phyloP scores from a whole-genome alignment of 495 filamentous ascomycete genomes.

The Penicillium coffeae region DNA sequence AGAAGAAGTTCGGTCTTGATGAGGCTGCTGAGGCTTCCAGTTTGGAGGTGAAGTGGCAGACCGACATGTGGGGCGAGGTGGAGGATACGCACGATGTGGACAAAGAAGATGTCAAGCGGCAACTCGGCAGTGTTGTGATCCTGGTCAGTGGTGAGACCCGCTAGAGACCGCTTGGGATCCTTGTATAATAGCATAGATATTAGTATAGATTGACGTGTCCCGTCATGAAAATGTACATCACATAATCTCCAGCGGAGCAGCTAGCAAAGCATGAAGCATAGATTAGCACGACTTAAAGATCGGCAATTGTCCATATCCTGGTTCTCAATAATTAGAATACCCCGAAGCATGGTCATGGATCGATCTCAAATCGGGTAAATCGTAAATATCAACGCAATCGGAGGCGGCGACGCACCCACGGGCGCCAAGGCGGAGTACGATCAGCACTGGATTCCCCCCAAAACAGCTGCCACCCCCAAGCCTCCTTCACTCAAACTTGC shows the following conservation, averaged over 20 bases:
- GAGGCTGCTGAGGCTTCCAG: conserved; percentile 74
- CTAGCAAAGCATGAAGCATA: too few relatives aligned
- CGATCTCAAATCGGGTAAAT: neutral
- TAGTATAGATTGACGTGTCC: too few relatives aligned
- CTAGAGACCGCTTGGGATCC: conserved; percentile 10
- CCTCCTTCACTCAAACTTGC: neutral
- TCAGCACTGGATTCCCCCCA: conserved; percentile 8
- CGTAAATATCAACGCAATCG: neutral
- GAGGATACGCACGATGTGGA: conserved; percentile 99
- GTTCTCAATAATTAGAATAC: too few relatives aligned
- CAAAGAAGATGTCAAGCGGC: conserved; percentile 82
- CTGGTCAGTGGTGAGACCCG: conserved; percentile 60
- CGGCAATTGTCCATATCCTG: neutral
- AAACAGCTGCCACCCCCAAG: conserved; percentile 1
- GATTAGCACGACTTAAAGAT: too few relatives aligned
- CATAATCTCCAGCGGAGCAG: too few relatives aligned
- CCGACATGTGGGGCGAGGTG: conserved; percentile 86
- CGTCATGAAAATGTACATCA: too few relatives aligned
- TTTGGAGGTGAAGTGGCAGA: conserved; percentile 89
- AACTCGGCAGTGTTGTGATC: conserved; percentile 81
- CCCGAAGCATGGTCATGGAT: too few relatives aligned
- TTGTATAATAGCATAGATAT: conserved; percentile 4
- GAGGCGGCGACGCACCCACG: conserved; percentile 1
- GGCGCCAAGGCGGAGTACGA: conserved; percentile 17
- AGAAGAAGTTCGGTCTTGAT: conserved; percentile 46